Evolutionary conservation across 768 basidiomycete genomes (phyloP).

Genomic region (Rhizopogon vinicolor): DNA sequence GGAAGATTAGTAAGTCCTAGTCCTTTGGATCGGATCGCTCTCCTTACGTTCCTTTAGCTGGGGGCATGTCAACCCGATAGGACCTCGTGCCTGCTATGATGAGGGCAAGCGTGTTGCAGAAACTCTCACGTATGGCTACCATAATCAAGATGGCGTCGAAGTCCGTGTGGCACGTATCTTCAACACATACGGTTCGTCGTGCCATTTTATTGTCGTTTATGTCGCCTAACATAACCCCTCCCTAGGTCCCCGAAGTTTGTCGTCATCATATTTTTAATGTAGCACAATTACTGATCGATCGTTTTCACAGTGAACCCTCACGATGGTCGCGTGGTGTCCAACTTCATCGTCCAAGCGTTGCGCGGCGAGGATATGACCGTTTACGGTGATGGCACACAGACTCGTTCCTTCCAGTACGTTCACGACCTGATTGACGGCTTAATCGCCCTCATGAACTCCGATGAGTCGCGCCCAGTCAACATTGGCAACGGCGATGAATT

Average conservation of each 20-base stretch:
- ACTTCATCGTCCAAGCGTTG: constrained; percentile 97
- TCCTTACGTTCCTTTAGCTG: constrained; percentile 49
- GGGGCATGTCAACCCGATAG: constrained; percentile 98
- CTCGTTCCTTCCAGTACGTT: constrained; percentile 96
- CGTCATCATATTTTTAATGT: neutral
- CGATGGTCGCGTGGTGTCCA: constrained; percentile 97
- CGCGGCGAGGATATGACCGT: constrained; percentile 97
- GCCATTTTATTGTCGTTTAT: neutral
- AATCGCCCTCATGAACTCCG: constrained; percentile 92
- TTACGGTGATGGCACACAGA: constrained; percentile 91
- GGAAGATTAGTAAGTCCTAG: constrained; percentile 79
- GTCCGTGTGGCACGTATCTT: constrained; percentile 98
- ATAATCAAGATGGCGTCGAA: constrained; percentile 91
- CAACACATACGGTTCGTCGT: constrained; percentile 76
- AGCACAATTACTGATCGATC: neutral
- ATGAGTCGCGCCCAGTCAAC: constrained; percentile 92
- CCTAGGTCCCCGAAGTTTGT: constrained; percentile 60
- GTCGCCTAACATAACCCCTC: neutral
- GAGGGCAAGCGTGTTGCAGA: constrained; percentile 99
- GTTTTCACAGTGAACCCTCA: constrained; percentile 76
- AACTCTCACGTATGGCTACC: constrained; percentile 95
- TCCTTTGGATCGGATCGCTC: constrained; percentile 1
- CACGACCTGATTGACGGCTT: constrained; percentile 96
- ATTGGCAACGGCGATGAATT: constrained; percentile 96
- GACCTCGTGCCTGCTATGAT: constrained; percentile 98